phyloP scores from a whole-genome alignment of 2,329 filamentous ascomycete genomes.

The Emergomyces africanus region DNA sequence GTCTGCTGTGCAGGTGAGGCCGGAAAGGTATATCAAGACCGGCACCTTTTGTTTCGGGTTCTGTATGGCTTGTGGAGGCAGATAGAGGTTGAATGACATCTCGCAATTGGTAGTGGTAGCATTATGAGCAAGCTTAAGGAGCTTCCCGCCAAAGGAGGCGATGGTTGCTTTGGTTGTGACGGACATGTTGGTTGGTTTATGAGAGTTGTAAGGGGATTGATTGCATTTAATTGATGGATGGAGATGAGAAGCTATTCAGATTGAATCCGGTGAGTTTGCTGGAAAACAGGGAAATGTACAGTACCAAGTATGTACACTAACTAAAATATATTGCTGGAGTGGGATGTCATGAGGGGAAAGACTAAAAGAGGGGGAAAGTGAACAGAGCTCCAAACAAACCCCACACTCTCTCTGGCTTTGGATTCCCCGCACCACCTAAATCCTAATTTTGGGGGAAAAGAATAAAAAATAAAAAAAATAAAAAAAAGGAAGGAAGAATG shows the following conservation, averaged over 20 bases:
- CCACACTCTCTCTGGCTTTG: background rate
- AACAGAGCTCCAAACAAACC: background rate
- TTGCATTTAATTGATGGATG: background rate
- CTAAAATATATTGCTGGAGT: background rate
- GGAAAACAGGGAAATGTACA: background rate
- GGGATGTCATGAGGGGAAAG: background rate
- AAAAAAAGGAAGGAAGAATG: too few species aligned
- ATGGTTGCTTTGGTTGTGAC: constrained; percentile 87
- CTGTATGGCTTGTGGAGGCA: constrained; percentile 57
- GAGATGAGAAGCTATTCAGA: background rate
- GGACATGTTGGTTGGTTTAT: constrained; percentile 43
- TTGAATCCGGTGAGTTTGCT: background rate
- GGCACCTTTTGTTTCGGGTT: constrained; percentile 52
- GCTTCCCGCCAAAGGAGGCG: constrained; percentile 81
- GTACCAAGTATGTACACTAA: background rate
- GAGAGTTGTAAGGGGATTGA: constrained; percentile 1
- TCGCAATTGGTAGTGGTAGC: constrained; percentile 67
- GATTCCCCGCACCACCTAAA: background rate
- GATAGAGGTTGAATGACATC: constrained; percentile 87
- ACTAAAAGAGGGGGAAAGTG: background rate
- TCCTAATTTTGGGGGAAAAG: too few species aligned
- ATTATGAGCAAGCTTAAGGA: constrained; percentile 84
- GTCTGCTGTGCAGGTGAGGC: constrained; percentile 87
- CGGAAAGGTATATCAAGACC: constrained; percentile 84
- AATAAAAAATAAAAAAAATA: too few species aligned